These are phyloP conservation scores for Didymella segeticola DNA, from an alignment of 2,329 filamentous ascomycete species.

Conservation along the genomic window DNA sequence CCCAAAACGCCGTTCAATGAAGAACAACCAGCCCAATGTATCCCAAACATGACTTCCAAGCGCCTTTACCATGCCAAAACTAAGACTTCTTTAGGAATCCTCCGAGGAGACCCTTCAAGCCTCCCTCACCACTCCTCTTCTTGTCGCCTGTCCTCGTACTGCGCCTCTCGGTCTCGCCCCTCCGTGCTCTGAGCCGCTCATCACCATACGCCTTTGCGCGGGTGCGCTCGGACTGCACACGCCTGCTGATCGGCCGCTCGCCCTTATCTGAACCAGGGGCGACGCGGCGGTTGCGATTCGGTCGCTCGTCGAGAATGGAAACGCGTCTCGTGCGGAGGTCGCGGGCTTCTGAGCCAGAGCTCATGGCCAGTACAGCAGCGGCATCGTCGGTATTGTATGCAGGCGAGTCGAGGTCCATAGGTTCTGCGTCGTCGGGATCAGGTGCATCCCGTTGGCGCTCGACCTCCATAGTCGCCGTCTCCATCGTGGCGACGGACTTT, in stretches of 20 bases:
- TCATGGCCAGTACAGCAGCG: constrained; percentile 32
- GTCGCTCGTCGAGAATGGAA: constrained; percentile 38
- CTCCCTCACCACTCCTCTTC: constrained; percentile 41
- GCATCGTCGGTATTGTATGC: constrained; percentile 32
- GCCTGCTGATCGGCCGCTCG: constrained; percentile 37
- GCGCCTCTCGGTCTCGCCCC: constrained; percentile 24
- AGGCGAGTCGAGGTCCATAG: constrained; percentile 8
- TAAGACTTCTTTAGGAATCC: constrained; percentile 36
- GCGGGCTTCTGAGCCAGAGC: constrained; percentile 40
- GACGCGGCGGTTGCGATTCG: constrained; percentile 38
- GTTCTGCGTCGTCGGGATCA: constrained; percentile 4
- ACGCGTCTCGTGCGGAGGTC: constrained; percentile 34
- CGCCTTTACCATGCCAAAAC: not conserved
- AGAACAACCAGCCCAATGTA: constrained; percentile 10
- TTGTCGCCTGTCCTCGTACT: constrained; percentile 25
- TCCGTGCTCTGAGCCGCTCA: constrained; percentile 28
- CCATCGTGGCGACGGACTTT: constrained; percentile 11
- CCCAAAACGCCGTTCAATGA: constrained; percentile 4
- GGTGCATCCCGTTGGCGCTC: constrained; percentile 1
- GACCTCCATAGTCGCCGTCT: constrained; percentile 30
- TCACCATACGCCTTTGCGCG: constrained; percentile 34
- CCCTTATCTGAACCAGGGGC: constrained; percentile 37
- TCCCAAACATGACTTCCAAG: constrained; percentile 1
- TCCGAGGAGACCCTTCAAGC: constrained; percentile 42
- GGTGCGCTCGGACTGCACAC: constrained; percentile 38